Evolutionary conservation across 2,329 filamentous ascomycete genomes (phyloP).

Genomic region (Colletotrichum lindemuthianum): DNA sequence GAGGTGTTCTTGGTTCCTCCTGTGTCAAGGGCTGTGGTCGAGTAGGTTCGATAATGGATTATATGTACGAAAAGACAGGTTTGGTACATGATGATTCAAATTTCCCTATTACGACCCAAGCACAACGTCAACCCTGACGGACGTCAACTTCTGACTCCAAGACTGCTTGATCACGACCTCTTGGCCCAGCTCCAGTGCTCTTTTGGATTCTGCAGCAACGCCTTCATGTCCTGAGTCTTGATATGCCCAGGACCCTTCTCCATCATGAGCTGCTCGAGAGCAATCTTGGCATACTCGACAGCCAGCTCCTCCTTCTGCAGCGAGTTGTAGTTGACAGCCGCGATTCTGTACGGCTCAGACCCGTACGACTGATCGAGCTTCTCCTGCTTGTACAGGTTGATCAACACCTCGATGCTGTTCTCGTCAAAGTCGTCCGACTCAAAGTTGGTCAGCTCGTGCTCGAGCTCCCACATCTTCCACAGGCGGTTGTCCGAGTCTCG

Average conservation of each 20-base stretch:
- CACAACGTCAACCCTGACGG: too few species aligned
- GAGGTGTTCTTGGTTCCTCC: too few species aligned
- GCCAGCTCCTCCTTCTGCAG: slow-evolving; percentile 50
- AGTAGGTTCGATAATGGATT: too few species aligned
- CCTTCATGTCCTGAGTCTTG: slow-evolving; percentile 25
- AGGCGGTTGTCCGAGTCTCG: slow-evolving; percentile 39
- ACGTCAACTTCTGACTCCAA: too few species aligned
- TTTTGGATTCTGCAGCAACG: slow-evolving; percentile 17
- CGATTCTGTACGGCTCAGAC: slow-evolving; percentile 48
- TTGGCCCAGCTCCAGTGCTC: slow-evolving; percentile 34
- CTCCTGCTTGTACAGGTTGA: slow-evolving; percentile 37
- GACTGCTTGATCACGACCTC: background rate
- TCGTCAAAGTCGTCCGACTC: slow-evolving; percentile 33
- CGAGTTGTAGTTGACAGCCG: slow-evolving; percentile 51
- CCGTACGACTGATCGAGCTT: slow-evolving; percentile 39
- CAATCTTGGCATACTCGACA: slow-evolving; percentile 49
- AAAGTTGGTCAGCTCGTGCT: slow-evolving; percentile 34
- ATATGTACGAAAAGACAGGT: too few species aligned
- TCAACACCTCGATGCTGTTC: slow-evolving; percentile 35
- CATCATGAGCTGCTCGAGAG: slow-evolving; percentile 48
- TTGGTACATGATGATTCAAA: too few species aligned
- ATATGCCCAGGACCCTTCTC: slow-evolving; percentile 25
- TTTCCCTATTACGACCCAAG: too few species aligned
- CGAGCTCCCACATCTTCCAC: slow-evolving; percentile 37
- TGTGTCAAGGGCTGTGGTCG: too few species aligned